These are phyloP conservation scores for Leucosporidium yakuticum DNA, from an alignment of 768 basidiomycete species.

Conservation along the genomic window DNA sequence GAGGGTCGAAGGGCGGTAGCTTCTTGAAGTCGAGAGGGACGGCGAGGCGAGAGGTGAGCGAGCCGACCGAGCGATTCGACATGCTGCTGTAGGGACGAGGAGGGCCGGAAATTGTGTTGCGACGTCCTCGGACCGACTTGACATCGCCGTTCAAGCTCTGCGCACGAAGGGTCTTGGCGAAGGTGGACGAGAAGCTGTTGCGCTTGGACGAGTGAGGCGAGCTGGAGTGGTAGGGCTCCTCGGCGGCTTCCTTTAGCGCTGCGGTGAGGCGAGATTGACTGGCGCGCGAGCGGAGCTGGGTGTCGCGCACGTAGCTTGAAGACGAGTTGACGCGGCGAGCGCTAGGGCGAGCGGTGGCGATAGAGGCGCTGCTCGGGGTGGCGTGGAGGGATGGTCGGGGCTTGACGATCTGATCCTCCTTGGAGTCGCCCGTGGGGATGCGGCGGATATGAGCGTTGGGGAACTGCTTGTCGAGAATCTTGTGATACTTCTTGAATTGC, in stretches of 20 bases:
- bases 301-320: background rate
- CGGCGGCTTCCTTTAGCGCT: background rate
- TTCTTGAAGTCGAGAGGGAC: conserved; percentile 21
- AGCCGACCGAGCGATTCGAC: background rate
- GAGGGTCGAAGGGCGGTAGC: conserved; percentile 21
- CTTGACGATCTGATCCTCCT: conserved; percentile 19
- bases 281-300: background rate
- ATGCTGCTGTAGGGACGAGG: conserved; percentile 4
- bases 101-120: conserved; percentile 6
- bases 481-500: conserved; percentile 18
- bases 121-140: conserved; percentile 5
- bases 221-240: background rate
- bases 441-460: conserved; percentile 25
- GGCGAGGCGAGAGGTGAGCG: conserved; percentile 4
- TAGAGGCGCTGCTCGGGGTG: conserved; percentile 7
- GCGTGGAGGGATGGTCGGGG: conserved; percentile 5
- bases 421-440: conserved; percentile 20
- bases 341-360: conserved; percentile 11
- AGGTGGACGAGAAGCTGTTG: conserved; percentile 9
- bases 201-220: background rate
- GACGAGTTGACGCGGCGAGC: conserved; percentile 8
- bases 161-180: conserved; percentile 18
- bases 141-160: conserved; percentile 17
- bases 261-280: background rate
- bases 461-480: conserved; percentile 9